A percentile compares a stretch with the other conserved stretches of the same genome.
Conservation (phyloP, 352 stramenopile genomes). For the Pythium phragmitis region DNA sequence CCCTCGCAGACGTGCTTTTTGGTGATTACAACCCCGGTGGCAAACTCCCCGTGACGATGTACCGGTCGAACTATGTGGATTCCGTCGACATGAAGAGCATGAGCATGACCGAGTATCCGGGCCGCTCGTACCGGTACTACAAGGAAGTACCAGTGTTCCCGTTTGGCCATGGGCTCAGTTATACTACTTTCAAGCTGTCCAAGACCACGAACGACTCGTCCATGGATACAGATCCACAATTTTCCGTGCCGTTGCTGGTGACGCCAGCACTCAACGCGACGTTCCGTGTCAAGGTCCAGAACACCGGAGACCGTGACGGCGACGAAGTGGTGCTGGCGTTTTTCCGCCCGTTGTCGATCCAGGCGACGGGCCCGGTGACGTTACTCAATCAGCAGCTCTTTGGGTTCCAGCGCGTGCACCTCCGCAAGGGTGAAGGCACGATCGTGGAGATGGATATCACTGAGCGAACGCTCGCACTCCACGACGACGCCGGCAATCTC, state of each 20-base stretch:
- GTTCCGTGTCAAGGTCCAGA: conserved; percentile 52
- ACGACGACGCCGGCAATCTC: conserved; percentile 55
- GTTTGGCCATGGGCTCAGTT: conserved; percentile 90
- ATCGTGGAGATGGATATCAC: conserved; percentile 46
- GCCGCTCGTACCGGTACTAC: conserved; percentile 92
- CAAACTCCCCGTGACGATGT: conserved; percentile 88
- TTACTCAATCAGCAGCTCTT: conserved; percentile 81
- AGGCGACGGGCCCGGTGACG: conserved; percentile 53
- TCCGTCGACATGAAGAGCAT: conserved; percentile 85
- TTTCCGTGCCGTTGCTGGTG: conserved; percentile 28
- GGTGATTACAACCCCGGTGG: conserved; percentile 76
- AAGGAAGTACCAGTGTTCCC: conserved; percentile 85
- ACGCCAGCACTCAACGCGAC: conserved; percentile 39
- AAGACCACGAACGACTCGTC: conserved; percentile 13
- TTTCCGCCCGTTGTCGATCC: conserved; percentile 62
- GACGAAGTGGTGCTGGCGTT: conserved; percentile 82
- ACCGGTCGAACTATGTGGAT: conserved; percentile 74
- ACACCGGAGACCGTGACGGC: conserved; percentile 47
- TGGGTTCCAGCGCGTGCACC: conserved; percentile 55
- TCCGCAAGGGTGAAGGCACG: conserved; percentile 35
- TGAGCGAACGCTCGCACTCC: conserved; percentile 49
- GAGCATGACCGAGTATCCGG: conserved; percentile 88
- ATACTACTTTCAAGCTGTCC: conserved; percentile 77
- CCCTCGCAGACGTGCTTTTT: conserved; percentile 83
- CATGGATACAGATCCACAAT: conserved; percentile 13